These are phyloP conservation scores for Fusarium napiforme DNA, from an alignment of 2,329 filamentous ascomycete species.

Conservation along the genomic window DNA sequence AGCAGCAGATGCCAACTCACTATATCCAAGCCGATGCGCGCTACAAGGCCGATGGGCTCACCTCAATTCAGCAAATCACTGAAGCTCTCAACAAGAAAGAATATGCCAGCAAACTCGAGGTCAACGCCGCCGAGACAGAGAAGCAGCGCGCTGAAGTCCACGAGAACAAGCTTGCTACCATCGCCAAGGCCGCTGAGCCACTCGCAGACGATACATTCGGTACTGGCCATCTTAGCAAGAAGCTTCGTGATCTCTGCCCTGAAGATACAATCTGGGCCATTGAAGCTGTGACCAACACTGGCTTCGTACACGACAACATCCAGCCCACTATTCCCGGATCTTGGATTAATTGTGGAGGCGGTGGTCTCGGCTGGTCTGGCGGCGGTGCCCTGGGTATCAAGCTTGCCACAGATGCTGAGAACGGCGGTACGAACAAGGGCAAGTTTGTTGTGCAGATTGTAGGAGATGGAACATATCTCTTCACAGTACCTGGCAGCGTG, in stretches of 20 bases:
- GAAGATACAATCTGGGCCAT: conserved; percentile 76
- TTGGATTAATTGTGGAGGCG: conserved; percentile 85
- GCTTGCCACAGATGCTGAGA: conserved; percentile 65
- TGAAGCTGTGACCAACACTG: conserved; percentile 80
- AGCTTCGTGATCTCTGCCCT: conserved; percentile 49
- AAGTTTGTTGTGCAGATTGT: conserved; percentile 67
- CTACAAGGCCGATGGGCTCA: conserved; percentile 73
- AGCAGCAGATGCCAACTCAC: conserved; percentile 78
- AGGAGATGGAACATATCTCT: conserved; percentile 67
- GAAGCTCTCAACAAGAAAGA: conserved; percentile 64
- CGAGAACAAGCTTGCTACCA: conserved; percentile 66
- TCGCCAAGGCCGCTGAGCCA: conserved; percentile 67
- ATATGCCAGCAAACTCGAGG: conserved; percentile 53
- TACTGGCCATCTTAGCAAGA: conserved; percentile 54
- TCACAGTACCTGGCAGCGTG: conserved; percentile 64
- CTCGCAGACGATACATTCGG: conserved; percentile 64
- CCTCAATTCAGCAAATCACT: conserved; percentile 75
- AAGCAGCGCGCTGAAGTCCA: conserved; percentile 67
- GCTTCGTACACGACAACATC: conserved; percentile 76
- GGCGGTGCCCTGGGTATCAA: conserved; percentile 82
- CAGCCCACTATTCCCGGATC: conserved; percentile 74
- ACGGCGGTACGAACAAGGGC: conserved; percentile 56
- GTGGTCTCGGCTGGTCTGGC: conserved; percentile 83
- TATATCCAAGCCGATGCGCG: conserved; percentile 74
- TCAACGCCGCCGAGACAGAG: conserved; percentile 35